Percentiles rank a stretch among this genome's conserved stretches.
phyloP scores from a whole-genome alignment of 2,329 filamentous ascomycete species.

The Botrytis tulipae region DNA sequence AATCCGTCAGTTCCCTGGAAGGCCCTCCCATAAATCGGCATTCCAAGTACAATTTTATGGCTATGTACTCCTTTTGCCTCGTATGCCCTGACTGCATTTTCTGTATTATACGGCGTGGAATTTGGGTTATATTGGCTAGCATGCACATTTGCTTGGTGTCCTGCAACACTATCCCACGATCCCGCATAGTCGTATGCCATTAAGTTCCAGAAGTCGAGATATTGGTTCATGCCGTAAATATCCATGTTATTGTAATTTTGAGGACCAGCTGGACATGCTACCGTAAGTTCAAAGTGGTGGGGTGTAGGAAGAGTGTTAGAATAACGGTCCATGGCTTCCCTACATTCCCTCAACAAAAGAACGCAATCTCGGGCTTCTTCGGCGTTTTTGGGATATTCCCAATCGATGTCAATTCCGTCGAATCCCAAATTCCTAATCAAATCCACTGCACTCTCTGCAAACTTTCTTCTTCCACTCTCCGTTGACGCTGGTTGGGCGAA shows the following conservation, averaged over 20 bases:
- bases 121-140: slow-evolving; percentile 54
- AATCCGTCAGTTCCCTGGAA: slow-evolving; percentile 77
- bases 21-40: slow-evolving; percentile 87
- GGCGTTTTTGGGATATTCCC: slow-evolving; percentile 61
- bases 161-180: slow-evolving; percentile 69
- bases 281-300: slow-evolving; percentile 61
- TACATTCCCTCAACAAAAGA: slow-evolving; percentile 55
- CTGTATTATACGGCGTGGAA: slow-evolving; percentile 76
- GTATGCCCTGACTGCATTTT: slow-evolving; percentile 70
- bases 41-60: slow-evolving; percentile 79
- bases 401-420: slow-evolving; percentile 67
- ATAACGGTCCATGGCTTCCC: slow-evolving; percentile 59
- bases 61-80: slow-evolving; percentile 59
- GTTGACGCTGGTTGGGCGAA: slow-evolving; percentile 76
- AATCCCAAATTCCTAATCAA: slow-evolving; percentile 81
- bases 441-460: slow-evolving; percentile 71
- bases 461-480: slow-evolving; percentile 63
- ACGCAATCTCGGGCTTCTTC: slow-evolving; percentile 58
- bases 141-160: slow-evolving; percentile 80
- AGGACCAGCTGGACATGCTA: slow-evolving; percentile 62
- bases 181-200: slow-evolving; percentile 92
- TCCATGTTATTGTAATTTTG: slow-evolving; percentile 62
- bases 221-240: slow-evolving; percentile 61
- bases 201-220: slow-evolving; percentile 73
- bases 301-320: slow-evolving; percentile 42